These are phyloP conservation scores for Castanea mollissima DNA, from an alignment of 306 rosid genomes.

Conservation along the genomic window DNA sequence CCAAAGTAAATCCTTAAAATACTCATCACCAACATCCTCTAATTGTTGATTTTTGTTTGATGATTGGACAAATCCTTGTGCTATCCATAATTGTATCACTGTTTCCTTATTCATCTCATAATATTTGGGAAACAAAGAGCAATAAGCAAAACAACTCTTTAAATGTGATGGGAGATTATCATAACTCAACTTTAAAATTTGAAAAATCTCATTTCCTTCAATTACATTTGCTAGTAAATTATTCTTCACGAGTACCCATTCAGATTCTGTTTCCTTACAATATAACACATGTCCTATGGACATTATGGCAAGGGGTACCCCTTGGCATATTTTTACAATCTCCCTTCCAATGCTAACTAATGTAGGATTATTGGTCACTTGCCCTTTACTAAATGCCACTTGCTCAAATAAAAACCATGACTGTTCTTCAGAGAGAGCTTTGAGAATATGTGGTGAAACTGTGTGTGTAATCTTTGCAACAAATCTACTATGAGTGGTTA, in stretches of 20 bases:
- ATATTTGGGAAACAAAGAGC: background rate
- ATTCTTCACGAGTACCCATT: conserved; percentile 38
- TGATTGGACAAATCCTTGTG: background rate
- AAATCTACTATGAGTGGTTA: conserved; percentile 28
- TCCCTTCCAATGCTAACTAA: conserved; percentile 21
- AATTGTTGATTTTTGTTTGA: background rate
- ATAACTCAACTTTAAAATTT: conserved; percentile 26
- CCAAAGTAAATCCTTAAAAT: conserved; percentile 7
- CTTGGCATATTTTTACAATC: conserved; percentile 21
- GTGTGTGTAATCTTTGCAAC: conserved; percentile 19
- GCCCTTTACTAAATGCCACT: conserved; percentile 17
- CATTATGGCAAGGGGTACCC: conserved; percentile 30
- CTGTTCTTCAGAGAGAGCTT: conserved; percentile 9
- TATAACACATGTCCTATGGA: conserved; percentile 29
- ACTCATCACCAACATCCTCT: background rate
- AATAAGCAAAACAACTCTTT: conserved; percentile 18
- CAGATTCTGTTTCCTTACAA: conserved; percentile 16
- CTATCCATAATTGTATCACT: background rate
- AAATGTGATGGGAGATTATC: conserved; percentile 33
- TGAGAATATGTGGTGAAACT: background rate
- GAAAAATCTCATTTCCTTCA: conserved; percentile 30
- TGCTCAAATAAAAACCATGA: conserved; percentile 27
- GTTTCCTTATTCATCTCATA: background rate
- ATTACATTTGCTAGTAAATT: conserved; percentile 22
- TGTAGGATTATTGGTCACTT: conserved; percentile 6